These are phyloP conservation scores for Wickerhamiella musiphila DNA, from an alignment of 805 yeast species.

Conservation along the genomic window DNA sequence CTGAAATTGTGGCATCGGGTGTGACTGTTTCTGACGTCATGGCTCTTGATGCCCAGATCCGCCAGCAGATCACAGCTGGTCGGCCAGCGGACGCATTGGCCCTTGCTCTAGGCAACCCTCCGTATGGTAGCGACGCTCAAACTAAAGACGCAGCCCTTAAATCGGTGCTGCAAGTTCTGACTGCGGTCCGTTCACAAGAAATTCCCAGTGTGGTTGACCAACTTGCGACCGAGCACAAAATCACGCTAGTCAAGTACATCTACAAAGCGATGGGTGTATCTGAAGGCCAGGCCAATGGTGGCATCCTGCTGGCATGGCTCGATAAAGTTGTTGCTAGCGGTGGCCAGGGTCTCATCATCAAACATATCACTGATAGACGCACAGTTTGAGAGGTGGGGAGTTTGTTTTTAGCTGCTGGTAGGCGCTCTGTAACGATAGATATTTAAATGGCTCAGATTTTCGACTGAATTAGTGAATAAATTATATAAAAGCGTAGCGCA, in stretches of 20 bases:
- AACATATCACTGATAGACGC: conserved; percentile 74
- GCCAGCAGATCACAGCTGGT: conserved; percentile 52
- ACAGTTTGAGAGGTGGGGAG: conserved; percentile 45
- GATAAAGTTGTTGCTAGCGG: conserved; percentile 71
- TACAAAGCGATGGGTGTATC: conserved; percentile 70
- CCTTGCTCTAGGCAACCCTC: conserved; percentile 52
- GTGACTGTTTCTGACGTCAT: conserved; percentile 38
- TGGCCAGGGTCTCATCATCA: conserved; percentile 78
- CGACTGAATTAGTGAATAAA: background rate
- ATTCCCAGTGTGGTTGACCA: conserved; percentile 41
- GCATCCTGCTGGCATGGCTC: conserved; percentile 74
- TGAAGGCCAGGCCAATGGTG: conserved; percentile 55
- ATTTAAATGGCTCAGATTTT: background rate
- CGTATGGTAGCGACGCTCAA: conserved; percentile 56
- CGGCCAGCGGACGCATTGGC: conserved; percentile 50
- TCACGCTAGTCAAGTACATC: conserved; percentile 62
- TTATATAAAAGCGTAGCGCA: no score
- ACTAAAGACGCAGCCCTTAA: conserved; percentile 35
- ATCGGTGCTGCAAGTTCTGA: conserved; percentile 53
- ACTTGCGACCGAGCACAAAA: conserved; percentile 49
- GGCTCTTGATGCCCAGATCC: conserved; percentile 37
- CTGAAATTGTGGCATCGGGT: conserved; percentile 40
- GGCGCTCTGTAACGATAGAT: background rate
- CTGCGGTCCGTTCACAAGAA: conserved; percentile 49
- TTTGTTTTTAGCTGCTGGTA: background rate